Evolutionary conservation across 352 stramenopile genomes (phyloP), one percentile per base, ranked within the genome.

Genomic region (Plasmopara muralis): DNA sequence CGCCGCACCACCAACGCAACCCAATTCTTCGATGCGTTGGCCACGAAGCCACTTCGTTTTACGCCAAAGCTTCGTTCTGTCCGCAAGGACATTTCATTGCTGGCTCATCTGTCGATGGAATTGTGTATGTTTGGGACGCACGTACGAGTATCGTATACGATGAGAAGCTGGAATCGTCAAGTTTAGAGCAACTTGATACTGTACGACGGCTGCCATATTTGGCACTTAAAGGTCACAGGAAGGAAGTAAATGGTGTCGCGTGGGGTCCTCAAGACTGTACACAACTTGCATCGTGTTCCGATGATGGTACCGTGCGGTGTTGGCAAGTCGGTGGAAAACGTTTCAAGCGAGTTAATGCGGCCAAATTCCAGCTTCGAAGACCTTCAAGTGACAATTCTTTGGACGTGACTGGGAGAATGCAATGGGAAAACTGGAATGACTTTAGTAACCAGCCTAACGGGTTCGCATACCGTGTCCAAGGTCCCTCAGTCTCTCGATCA

Each of bases 191-290:
- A 40, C 3, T 44, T 8, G 40, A 33, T 33, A 34, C 58, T 16
- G 34, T 52, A 16, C 44, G 58, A 25, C 63, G 63, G 25, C 8
- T 31, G 29, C 78, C 78, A 12, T 50, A 48, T 9, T 46, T 72
- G 2, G 79, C 68, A n/a, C 54, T 89, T 6, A 86, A 86, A 48
- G 74, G 66, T 4, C 79, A 89, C 49, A 42, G 35, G 25, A 71
- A 66, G 31, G 79, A 89, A 57, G 77, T 87, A 14, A 89, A 86
- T 49, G 75, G 74, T 49, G 72, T 89, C 0, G 63, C 71, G 16
- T 87, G 77, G 73, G 74, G 64, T 50, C 57, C 47, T 13, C 63
- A 55, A 7, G 74, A 87, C 51, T 82, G 76, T 43, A 70, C 59
- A 12, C 56, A 72, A 43, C 53, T 87, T 46, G 73, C 74, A 5